These are phyloP conservation scores for Capsicum chinense DNA, from an alignment of 257 asterid genomes.

Conservation along the genomic window DNA sequence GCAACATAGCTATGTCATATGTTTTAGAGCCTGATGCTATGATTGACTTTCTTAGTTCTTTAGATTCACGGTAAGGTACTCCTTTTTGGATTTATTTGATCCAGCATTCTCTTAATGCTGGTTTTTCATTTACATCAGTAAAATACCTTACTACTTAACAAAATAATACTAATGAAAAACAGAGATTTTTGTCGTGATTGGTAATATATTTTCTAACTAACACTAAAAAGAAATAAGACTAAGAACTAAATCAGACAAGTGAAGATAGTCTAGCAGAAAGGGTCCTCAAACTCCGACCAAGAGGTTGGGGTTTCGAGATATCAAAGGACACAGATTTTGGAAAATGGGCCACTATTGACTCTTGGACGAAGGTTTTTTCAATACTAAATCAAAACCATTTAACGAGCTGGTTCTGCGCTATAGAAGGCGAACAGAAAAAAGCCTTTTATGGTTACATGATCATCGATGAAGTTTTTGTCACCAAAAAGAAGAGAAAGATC, in stretches of 20 bases:
- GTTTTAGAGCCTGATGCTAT: not conserved
- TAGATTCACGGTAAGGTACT: not conserved
- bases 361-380: not conserved
- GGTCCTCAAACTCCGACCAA: not conserved
- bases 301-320: not conserved
- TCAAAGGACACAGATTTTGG: not conserved
- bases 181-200: not conserved
- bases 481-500: not conserved
- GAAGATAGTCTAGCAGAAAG: constrained; percentile 19
- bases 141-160: not conserved
- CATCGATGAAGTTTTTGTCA: not conserved
- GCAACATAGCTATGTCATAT: not conserved
- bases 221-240: not conserved
- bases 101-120: not conserved
- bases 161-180: not conserved
- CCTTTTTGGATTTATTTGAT: not conserved
- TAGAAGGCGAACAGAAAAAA: constrained; percentile 8
- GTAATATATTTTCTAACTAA: not conserved
- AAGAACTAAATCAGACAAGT: not conserved
- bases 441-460: constrained; percentile 2
- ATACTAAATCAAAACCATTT: constrained; percentile 12
- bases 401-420: not conserved
- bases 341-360: not conserved
- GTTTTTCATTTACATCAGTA: not conserved
- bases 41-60: constrained; percentile 12